phyloP scores from a whole-genome alignment of 73 alveolate genomes.

The Uronychia setigera region DNA sequence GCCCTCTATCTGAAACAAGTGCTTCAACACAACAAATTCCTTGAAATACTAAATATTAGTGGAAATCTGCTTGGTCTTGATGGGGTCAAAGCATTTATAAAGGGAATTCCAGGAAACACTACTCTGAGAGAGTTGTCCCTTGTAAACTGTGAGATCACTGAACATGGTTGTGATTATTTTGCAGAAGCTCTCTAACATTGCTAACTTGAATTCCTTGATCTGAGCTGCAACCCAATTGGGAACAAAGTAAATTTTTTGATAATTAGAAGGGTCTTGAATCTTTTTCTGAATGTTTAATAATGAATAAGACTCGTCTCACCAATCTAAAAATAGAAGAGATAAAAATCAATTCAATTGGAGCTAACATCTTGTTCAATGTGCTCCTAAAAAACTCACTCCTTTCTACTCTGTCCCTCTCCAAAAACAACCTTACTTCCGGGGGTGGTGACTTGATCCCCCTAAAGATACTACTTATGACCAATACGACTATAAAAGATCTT shows the following conservation, averaged over 20 bases:
- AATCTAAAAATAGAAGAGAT: not conserved
- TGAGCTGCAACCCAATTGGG: not conserved
- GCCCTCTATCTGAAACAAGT: slow-evolving; percentile 7
- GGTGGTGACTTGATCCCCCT: not conserved
- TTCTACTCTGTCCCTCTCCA: not conserved
- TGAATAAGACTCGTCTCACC: not conserved
- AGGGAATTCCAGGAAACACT: not conserved
- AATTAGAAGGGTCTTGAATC: not conserved
- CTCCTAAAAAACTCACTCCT: not conserved
- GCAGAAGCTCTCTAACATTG: not conserved
- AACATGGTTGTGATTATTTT: not conserved
- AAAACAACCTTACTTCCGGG: not conserved
- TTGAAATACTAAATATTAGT: slow-evolving; percentile 15
- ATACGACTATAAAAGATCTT: not conserved
- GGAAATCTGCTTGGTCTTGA: slow-evolving; percentile 22
- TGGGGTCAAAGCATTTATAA: not conserved
- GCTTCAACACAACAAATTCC: not conserved
- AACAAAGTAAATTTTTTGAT: not conserved
- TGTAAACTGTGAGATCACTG: not conserved
- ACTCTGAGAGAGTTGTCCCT: not conserved
- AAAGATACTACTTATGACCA: not conserved
- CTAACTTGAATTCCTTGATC: not conserved
- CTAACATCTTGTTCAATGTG: not conserved
- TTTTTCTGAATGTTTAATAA: not conserved
- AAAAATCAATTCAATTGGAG: not conserved